Evolutionary conservation across 441 rosid species (phyloP), one percentile per base, ranked within the genome.

Genomic region (Populus tomentosa): DNA sequence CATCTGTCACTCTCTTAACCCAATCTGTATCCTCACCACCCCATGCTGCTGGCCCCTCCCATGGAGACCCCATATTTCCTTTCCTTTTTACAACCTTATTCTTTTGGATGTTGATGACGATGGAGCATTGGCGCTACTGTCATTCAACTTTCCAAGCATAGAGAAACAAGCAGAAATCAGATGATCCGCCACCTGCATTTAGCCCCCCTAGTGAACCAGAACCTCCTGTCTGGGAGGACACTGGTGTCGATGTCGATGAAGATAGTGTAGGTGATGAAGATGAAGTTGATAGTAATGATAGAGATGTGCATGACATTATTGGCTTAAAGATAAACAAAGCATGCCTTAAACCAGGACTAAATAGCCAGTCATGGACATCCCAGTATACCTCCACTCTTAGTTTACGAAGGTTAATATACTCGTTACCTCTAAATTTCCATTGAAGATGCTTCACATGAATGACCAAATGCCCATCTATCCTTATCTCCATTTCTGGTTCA

Each of bases 331-430:
- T 82, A 79, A 94, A 94, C 79, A 92, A 64, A 36, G 92, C 98
- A 71, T 88, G 89, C 80, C 90, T 84, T 81, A 88, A 83, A 28
- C 91, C 91, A 6, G 90, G 92, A 72, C 84, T 87, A 62, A 94
- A 92, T 33, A 94, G 82, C 97, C 96, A 94, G 67, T 94, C 97
- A 77, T 94, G 97, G 42, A 94, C 97, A 79, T 94, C 98, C 85
- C 96, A 94, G 42, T 88, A 92, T 10, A 92, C 92, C 80, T 91
- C 92, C 10, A 94, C 84, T 14, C 90, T 86, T 10, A 87, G 79
- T 81, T 87, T 88, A 23, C 89, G 89, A 4, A 94, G 81, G 74
- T 86, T 72, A 62, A 92, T 86, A 13, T 88, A 88, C 72, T 90
- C 91, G 35, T 92, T 92, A 50, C 98, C 98, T 76, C 94, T 89